Evolutionary conservation across 371 early-diverging fungal species (phyloP).

Genomic region (Haplosporangium sp.): DNA sequence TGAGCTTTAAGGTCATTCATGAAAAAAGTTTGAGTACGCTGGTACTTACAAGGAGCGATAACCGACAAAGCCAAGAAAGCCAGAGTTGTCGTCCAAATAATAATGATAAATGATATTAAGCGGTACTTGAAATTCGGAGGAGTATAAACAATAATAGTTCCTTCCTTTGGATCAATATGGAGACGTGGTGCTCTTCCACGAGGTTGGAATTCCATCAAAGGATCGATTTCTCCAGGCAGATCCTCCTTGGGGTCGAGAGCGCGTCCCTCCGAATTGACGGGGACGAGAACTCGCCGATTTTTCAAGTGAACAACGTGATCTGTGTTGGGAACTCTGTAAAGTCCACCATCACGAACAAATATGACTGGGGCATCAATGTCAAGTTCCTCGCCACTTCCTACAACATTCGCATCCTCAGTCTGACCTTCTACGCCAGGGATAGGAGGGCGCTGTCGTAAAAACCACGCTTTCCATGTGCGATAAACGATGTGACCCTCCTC

Average conservation of each 20-base stretch:
- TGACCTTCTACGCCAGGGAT: slow-evolving; percentile 23
- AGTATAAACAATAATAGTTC: slow-evolving; percentile 70
- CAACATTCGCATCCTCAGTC: background rate
- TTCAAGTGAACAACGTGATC: slow-evolving; percentile 74
- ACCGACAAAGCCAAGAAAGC: slow-evolving; percentile 55
- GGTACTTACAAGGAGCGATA: slow-evolving; percentile 61
- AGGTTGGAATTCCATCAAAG: slow-evolving; percentile 58
- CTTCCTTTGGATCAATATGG: slow-evolving; percentile 56
- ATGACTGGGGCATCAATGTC: slow-evolving; percentile 58
- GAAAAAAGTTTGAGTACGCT: background rate
- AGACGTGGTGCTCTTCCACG: slow-evolving; percentile 53
- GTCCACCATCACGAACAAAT: slow-evolving; percentile 73
- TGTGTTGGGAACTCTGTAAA: slow-evolving; percentile 67
- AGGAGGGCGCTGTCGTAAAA: slow-evolving; percentile 41
- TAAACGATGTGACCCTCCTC: slow-evolving; percentile 75
- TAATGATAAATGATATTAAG: slow-evolving; percentile 58
- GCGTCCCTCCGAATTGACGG: slow-evolving; percentile 71
- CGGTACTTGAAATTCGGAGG: slow-evolving; percentile 71
- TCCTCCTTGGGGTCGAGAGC: slow-evolving; percentile 74
- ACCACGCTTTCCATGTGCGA: slow-evolving; percentile 62
- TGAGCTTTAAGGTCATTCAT: background rate
- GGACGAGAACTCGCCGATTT: slow-evolving; percentile 78
- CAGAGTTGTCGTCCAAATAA: slow-evolving; percentile 66
- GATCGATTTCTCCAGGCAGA: slow-evolving; percentile 65
- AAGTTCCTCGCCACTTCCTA: slow-evolving; percentile 22